These are phyloP conservation scores for Vickermania ingenoplastis DNA, from an alignment of 208 protist species.

Conservation along the genomic window DNA sequence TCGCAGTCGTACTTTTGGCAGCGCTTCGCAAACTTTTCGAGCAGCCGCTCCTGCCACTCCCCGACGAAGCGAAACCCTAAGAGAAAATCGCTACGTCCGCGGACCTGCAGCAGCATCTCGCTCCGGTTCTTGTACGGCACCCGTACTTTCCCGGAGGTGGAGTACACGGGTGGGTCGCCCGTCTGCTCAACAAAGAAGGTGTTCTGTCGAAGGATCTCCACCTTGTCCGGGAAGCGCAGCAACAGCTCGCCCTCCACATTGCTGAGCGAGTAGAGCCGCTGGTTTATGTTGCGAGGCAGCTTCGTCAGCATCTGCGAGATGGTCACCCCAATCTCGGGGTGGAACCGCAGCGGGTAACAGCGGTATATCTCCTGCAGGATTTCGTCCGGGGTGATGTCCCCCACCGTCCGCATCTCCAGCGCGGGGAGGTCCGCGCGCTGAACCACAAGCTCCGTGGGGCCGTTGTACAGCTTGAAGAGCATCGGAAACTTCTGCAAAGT, in stretches of 20 bases:
- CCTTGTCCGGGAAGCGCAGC: conserved; percentile 51
- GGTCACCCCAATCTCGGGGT: conserved; percentile 52
- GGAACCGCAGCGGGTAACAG: conserved; percentile 32
- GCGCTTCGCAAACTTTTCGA: conserved; percentile 28
- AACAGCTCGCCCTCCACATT: conserved; percentile 59
- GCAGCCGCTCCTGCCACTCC: conserved; percentile 46
- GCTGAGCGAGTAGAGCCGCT: conserved; percentile 30
- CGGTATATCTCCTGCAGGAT: conserved; percentile 58
- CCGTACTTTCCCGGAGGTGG: neutral
- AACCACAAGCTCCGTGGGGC: conserved; percentile 27
- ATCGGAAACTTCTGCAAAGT: conserved; percentile 10
- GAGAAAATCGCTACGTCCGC: conserved; percentile 34
- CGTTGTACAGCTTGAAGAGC: conserved; percentile 21
- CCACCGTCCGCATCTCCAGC: conserved; percentile 14
- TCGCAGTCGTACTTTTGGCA: conserved; percentile 13
- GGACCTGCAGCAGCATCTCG: conserved; percentile 11
- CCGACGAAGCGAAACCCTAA: conserved; percentile 76
- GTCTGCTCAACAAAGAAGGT: neutral
- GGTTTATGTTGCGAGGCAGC: conserved; percentile 23
- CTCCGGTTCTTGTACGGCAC: conserved; percentile 5
- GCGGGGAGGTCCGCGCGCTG: conserved; percentile 62
- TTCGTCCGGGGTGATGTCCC: conserved; percentile 38
- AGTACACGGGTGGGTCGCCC: neutral
- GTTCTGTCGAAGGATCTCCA: conserved; percentile 27
- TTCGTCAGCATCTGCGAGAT: conserved; percentile 31